Evolutionary conservation across 2,329 filamentous ascomycete genomes (phyloP).

Genomic region (Colletotrichum spaethianum): DNA sequence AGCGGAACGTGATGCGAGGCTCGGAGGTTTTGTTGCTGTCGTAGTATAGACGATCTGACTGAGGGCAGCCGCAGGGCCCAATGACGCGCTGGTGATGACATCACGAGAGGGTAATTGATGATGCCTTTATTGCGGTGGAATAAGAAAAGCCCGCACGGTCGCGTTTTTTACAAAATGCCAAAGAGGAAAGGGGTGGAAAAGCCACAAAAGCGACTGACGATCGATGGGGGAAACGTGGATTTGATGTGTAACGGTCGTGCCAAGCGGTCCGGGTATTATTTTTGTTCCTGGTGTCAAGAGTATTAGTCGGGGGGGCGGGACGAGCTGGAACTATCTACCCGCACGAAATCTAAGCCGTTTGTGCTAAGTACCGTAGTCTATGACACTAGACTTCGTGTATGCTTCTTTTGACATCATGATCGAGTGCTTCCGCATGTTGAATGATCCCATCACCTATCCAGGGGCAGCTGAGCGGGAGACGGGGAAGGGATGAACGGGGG

Average conservation of each 20-base stretch:
- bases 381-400: neutral
- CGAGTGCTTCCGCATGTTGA: neutral
- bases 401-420: neutral
- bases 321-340: neutral
- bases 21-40: neutral
- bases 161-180: neutral
- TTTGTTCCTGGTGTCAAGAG: neutral
- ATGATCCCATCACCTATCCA: neutral
- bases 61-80: neutral
- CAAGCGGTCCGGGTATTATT: neutral
- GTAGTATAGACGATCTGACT: neutral
- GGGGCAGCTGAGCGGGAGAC: neutral
- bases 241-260: neutral
- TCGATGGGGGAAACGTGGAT: neutral
- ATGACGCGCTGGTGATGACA: conserved; percentile 31
- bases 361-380: neutral
- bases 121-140: conserved; percentile 22
- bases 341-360: neutral
- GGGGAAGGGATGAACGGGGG: neutral
- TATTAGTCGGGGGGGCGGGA: neutral
- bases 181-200: neutral
- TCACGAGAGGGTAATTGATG: conserved; percentile 25
- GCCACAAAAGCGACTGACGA: neutral
- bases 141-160: conserved; percentile 26
- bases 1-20: fast-evolving